These are phyloP conservation scores for Podila clonocystis DNA, from an alignment of 192 early-diverging fungal genomes.

Conservation along the genomic window DNA sequence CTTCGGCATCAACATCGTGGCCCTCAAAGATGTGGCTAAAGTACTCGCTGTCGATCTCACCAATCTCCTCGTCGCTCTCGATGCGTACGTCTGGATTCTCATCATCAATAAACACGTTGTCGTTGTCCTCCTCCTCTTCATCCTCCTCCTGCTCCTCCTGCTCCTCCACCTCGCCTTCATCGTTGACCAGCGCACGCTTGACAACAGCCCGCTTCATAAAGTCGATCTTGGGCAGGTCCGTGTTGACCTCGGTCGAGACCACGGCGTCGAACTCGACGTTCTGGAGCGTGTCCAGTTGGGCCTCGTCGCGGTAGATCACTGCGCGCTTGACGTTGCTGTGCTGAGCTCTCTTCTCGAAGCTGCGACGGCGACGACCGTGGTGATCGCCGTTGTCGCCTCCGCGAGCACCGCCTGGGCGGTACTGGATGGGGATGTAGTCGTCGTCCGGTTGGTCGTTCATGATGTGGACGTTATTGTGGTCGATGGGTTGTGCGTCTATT, in stretches of 20 bases:
- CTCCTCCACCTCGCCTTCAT: constrained; percentile 3
- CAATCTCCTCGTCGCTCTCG: constrained; percentile 1
- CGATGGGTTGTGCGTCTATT: constrained; percentile 13
- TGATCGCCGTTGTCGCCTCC: constrained; percentile 9
- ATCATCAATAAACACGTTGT: not conserved
- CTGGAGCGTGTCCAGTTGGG: constrained; percentile 6
- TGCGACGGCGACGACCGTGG: constrained; percentile 7
- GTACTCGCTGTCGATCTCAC: not conserved
- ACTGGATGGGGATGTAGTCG: constrained; percentile 1
- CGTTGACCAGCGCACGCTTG: constrained; percentile 2
- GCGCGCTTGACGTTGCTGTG: constrained; percentile 5
- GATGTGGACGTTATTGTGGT: not conserved
- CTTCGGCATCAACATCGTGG: constrained; percentile 8
- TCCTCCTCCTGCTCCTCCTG: constrained; percentile 6
- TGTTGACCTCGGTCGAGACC: not conserved
- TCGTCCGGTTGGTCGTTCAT: not conserved
- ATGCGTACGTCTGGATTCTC: too few species aligned
- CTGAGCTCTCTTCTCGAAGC: not conserved
- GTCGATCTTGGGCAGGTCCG: too few species aligned
- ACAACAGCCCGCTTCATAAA: not conserved
- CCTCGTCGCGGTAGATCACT: constrained; percentile 11
- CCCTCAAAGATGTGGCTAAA: not conserved
- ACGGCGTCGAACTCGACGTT: constrained; percentile 1
- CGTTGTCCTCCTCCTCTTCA: not conserved
- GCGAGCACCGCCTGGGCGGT: constrained; percentile 20